Evolutionary conservation across 1,284 basidiomycete species (phyloP).

Genomic region (Trametes versicolor): DNA sequence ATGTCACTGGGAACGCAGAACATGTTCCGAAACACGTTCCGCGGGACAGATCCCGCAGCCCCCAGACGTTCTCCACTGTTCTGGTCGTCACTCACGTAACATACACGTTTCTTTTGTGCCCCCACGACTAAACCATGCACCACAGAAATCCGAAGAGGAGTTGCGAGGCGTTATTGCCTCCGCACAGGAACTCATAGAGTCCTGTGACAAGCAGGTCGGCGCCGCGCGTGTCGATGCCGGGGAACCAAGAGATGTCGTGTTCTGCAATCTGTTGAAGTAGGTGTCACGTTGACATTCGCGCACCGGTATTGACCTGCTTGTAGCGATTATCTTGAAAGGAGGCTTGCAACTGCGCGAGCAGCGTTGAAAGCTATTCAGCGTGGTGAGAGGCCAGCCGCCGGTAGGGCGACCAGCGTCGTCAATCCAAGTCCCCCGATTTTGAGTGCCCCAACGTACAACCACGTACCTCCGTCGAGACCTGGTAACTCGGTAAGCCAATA

Average conservation of each 20-base stretch:
- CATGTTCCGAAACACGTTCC: too few species aligned
- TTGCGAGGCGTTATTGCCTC: constrained; percentile 25
- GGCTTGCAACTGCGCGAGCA: constrained; percentile 15
- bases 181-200: constrained; percentile 17
- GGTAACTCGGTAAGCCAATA: background rate
- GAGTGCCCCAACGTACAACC: too few species aligned
- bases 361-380: constrained; percentile 26
- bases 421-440: background rate
- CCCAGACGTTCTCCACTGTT: too few species aligned
- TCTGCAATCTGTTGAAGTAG: constrained; percentile 23
- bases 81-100: too few species aligned
- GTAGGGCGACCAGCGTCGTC: background rate
- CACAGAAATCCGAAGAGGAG: constrained; percentile 34
- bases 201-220: constrained; percentile 29
- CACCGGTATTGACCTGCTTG: background rate
- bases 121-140: background rate
- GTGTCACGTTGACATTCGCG: background rate
- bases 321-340: constrained; percentile 24
- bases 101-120: background rate
- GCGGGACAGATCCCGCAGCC: too few species aligned
- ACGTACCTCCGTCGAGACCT: background rate
- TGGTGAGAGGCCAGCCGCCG: constrained; percentile 20
- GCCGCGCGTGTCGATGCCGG: constrained; percentile 22
- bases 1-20: too few species aligned
- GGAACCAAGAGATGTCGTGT: constrained; percentile 24